phyloP scores from a whole-genome alignment of 768 basidiomycete species.

The Serendipita sp. region DNA sequence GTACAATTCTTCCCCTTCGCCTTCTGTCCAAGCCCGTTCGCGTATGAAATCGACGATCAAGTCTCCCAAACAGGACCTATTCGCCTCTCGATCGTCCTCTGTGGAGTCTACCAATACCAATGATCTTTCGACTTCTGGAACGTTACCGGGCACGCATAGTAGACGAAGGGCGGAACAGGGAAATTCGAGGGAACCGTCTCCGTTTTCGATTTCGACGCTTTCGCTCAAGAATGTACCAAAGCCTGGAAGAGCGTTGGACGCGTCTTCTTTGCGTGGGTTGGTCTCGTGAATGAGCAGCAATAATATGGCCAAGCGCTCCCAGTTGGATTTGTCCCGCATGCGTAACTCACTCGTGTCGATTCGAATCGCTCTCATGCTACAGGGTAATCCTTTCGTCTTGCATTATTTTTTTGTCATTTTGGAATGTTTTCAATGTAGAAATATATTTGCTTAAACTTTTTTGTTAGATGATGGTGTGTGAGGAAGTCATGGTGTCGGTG shows the following conservation, averaged over 20 bases:
- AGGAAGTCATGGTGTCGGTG: too few species aligned
- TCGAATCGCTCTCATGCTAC: too few species aligned
- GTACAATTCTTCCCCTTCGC: neutral
- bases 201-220: neutral
- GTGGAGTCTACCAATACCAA: neutral
- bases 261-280: neutral
- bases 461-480: too few species aligned
- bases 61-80: neutral
- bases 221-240: conserved; percentile 3
- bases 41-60: neutral
- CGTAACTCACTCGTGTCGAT: too few species aligned
- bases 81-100: neutral
- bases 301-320: too few species aligned
- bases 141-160: neutral
- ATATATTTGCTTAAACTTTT: too few species aligned
- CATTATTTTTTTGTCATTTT: too few species aligned
- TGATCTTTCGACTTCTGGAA: neutral
- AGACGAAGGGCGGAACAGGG: neutral
- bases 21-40: conserved; percentile 5
- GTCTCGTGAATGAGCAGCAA: neutral
- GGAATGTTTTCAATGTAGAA: too few species aligned
- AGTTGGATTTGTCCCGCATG: too few species aligned
- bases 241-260: neutral
- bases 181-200: neutral
- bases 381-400: too few species aligned